Base-by-base conservation (phyloP, 345 rosid species). In the Lumnitzera racemosa region DNA sequence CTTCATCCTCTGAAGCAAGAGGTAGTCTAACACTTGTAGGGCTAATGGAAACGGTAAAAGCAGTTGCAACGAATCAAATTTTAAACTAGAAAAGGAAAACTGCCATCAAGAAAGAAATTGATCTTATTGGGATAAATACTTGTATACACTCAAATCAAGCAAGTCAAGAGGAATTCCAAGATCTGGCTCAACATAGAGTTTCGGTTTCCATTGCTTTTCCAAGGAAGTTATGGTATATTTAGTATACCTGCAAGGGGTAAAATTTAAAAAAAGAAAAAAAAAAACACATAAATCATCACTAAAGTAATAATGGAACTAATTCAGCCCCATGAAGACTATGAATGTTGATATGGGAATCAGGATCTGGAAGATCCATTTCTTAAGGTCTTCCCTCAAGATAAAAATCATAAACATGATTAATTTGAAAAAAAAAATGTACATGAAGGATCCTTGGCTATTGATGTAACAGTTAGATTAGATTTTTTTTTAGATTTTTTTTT, bases 101-200 rank as follows among this genome's bases (percentile, higher is more conserved):
- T 31, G 20, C 25, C 29, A 3, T 51, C 23, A 53, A 52, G 55
- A 61, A 57, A 65, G 50, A 61, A 58, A 36, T 29, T 16, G 29
- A 64, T 52, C 7, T 29, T 27, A 64, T 27, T 52, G 43, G 49
- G 48, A 69, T 62, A 47, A 74, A 50, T 86, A 94, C 97, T 86
- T 94, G 91, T 94, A 90, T 47, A 86, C 85, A 71, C 91, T 90
- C 59, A 94, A 89, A 77, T 94, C 99, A 72, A 94, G 96, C 67
- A 94, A 81, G 78, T 94, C 96, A 70, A 90, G 87, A 43, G 97
- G 95, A 73, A 94, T 86, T 75, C 99, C 99, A 57, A 94, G 97
- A 83, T 94, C 99, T 61, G 97, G 89, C 78, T 94, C 97, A 58
- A 83, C 99, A 76, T 74, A 79, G 50, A 94, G 87, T 68, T 88